Evolutionary conservation across 345 rosid species (phyloP).

Genomic region (Brassica napus): Da-Ae NC_063434.1:6902001-6902500

Average conservation of each 20-base stretch:
- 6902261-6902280: not conserved
- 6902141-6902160: not conserved
- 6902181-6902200: no score
- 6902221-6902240: not conserved
- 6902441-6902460: not conserved
- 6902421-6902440: conserved; percentile 44
- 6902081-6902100: conserved; percentile 10
- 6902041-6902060: not conserved
- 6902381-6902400: no score
- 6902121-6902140: conserved; percentile 1
- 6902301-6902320: conserved; percentile 2
- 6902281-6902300: not conserved
- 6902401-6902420: not conserved
- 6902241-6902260: not conserved
- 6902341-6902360: not conserved
- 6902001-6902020: not conserved
- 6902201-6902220: not conserved
- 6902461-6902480: conserved; percentile 30
- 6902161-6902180: not conserved
- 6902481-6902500: conserved; percentile 50
- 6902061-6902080: not conserved
- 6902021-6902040: not conserved
- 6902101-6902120: not conserved
- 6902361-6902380: not conserved
- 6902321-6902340: not conserved